Evolutionary conservation across 2,329 filamentous ascomycete genomes (phyloP).

Genomic region (Aspergillus floridensis): DNA sequence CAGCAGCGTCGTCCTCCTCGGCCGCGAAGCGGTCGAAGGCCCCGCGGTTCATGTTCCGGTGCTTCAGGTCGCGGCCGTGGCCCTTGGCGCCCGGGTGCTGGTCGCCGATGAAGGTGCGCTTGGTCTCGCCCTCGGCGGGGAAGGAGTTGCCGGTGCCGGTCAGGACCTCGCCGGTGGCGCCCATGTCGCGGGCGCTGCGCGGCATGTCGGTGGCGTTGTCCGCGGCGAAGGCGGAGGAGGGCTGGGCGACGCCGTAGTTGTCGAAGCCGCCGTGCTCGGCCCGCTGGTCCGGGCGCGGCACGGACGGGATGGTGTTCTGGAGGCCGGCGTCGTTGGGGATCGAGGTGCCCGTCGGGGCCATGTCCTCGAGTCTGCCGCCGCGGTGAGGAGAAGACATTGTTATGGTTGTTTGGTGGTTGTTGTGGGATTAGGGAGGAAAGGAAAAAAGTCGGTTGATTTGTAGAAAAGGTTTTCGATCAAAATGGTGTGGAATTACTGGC

Average conservation of each 20-base stretch:
- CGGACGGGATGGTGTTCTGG: conserved; percentile 48
- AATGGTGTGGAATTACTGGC: not conserved
- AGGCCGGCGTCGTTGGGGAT: conserved; percentile 49
- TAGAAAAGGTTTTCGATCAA: not conserved
- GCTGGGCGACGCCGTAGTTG: conserved; percentile 36
- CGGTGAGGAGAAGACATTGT: conserved; percentile 25
- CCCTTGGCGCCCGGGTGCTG: conserved; percentile 40
- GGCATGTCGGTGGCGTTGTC: conserved; percentile 52
- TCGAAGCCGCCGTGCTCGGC: conserved; percentile 32
- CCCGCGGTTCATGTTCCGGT: conserved; percentile 37
- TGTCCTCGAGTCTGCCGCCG: conserved; percentile 41
- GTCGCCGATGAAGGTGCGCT: conserved; percentile 26
- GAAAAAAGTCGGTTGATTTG: accelerated
- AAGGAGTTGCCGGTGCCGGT: conserved; percentile 43
- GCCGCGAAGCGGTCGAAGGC: conserved; percentile 38
- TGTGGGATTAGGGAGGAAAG: not conserved
- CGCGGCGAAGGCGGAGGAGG: conserved; percentile 42
- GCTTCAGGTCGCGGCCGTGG: conserved; percentile 39
- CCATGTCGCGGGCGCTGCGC: conserved; percentile 35
- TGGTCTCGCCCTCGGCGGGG: conserved; percentile 39
- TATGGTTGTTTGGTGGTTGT: not conserved
- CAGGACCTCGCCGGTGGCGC: conserved; percentile 36
- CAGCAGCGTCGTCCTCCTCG: conserved; percentile 36
- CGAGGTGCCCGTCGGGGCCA: conserved; percentile 38
- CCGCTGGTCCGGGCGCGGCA: conserved; percentile 48